Percentiles rank a stretch among this genome's conserved stretches.
These are phyloP conservation scores for Noccaea bulbosa DNA, from an alignment of 345 rosid genomes.

Conservation along the genomic window DNA sequence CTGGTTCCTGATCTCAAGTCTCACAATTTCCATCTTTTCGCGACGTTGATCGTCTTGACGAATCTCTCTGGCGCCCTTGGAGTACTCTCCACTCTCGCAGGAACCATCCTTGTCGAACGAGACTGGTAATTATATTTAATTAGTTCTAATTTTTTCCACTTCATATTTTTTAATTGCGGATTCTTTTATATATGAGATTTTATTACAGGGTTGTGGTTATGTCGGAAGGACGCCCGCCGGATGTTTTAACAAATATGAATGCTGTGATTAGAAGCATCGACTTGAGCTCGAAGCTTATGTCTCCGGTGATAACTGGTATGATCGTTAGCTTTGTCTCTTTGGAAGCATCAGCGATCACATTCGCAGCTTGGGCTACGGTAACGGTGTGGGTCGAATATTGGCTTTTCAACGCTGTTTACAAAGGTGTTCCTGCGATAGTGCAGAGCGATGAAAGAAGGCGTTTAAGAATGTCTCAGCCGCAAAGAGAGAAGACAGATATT, in stretches of 20 bases:
- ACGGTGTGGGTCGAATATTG: slow-evolving; percentile 79
- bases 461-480: slow-evolving; percentile 29
- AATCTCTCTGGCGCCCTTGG: slow-evolving; percentile 80
- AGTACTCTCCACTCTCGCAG: slow-evolving; percentile 84
- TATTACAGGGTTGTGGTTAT: slow-evolving; percentile 79
- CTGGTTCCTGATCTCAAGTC: slow-evolving; percentile 53
- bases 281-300: slow-evolving; percentile 74
- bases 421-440: slow-evolving; percentile 63
- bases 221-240: slow-evolving; percentile 64
- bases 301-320: slow-evolving; percentile 78
- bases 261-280: slow-evolving; percentile 73
- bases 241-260: slow-evolving; percentile 61
- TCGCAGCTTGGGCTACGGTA: slow-evolving; percentile 58
- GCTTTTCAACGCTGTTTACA: slow-evolving; percentile 72
- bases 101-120: slow-evolving; percentile 83
- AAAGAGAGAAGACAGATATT: slow-evolving; percentile 2
- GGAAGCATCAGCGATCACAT: slow-evolving; percentile 66
- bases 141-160: not conserved
- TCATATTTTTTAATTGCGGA: not conserved
- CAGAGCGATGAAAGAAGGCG: slow-evolving; percentile 53
- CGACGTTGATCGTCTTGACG: slow-evolving; percentile 49
- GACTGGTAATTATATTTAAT: slow-evolving; percentile 61
- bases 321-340: slow-evolving; percentile 79
- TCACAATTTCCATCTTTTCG: slow-evolving; percentile 51
- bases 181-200: not conserved